Evolutionary conservation across 805 yeast species (phyloP).

Genomic region (Candida dendrica): DNA sequence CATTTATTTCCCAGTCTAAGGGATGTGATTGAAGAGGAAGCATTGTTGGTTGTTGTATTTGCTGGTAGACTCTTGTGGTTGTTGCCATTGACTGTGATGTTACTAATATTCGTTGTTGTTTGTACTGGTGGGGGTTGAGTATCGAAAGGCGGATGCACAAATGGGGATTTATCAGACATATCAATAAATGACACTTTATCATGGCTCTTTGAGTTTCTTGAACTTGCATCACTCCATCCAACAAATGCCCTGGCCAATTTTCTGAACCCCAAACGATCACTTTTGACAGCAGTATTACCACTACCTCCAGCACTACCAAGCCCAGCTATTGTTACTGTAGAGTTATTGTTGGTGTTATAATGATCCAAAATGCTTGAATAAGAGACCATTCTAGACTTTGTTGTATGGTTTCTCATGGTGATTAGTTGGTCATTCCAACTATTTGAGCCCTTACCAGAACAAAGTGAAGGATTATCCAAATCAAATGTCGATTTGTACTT

Average conservation of each 20-base stretch:
- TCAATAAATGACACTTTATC: neutral
- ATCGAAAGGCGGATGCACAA: neutral
- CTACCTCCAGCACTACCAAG: conserved; percentile 3
- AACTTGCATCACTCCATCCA: conserved; percentile 1
- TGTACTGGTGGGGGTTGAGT: neutral
- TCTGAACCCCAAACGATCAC: conserved; percentile 10
- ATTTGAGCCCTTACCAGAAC: conserved; percentile 1
- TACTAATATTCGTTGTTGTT: neutral
- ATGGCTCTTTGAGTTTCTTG: neutral
- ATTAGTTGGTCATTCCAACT: neutral
- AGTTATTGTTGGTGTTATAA: neutral
- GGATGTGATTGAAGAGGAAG: neutral
- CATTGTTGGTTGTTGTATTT: neutral
- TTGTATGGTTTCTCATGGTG: neutral
- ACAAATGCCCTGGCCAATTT: conserved; percentile 12
- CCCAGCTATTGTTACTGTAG: neutral
- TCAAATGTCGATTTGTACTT: neutral
- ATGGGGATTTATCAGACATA: neutral
- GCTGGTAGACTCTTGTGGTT: too few species aligned
- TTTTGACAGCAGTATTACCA: neutral
- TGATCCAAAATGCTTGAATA: neutral
- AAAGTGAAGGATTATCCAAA: neutral
- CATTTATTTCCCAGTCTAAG: neutral
- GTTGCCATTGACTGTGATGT: neutral
- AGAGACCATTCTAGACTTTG: neutral